Evolutionary conservation across 495 filamentous ascomycete species (phyloP), one percentile per base, ranked within the genome.

Genomic region (Lindgomyces ingoldianus): DNA sequence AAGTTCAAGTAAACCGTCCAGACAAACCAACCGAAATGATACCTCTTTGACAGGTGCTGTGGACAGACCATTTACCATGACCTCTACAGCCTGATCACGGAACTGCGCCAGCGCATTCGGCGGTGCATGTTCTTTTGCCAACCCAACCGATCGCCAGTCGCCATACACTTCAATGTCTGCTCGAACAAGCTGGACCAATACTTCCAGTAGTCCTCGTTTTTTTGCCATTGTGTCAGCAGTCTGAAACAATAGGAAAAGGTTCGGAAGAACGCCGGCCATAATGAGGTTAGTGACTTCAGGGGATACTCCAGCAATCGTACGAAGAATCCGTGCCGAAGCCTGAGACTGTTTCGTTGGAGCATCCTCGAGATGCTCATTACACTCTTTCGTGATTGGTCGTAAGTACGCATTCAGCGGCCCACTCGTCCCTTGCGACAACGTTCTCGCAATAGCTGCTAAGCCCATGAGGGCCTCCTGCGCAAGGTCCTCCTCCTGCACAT

Each of bases 341-440:
- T 86, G 85, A 10, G 88, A 88, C 69, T 91, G 85, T 72, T 89
- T 90, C 29, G 88, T 86, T 58, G 89, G 87, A n/a, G 88, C 87
- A 64, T 90, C 88, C 64, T 86, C 83, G 3, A 91, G 73, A 62
- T 88, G 85, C 59, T 89, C 84, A 60, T 87, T 87, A 69, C 87
- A 89, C 71, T 90, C 88, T 69, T 86, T 85, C 12, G 82, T 81
- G 53, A 90, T 83, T 12, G 85, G 81, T 30, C 80, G 79, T 29
- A 90, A 75, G 63, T 84, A 91, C 42, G 83, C 79, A 19, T 84
- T 84, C 49, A 89, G 75, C 26, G 80, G 73, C 4, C 83, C 79
- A 26, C 81, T 74, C 25, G 80, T 68, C 3, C 80, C 81, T 57
- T 80, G 79, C 1, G 87, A 84, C 9, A 91, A 77, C 4, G 82